Evolutionary conservation across 208 protist species (phyloP).

Genomic region (Acanthamoeba quina): DNA sequence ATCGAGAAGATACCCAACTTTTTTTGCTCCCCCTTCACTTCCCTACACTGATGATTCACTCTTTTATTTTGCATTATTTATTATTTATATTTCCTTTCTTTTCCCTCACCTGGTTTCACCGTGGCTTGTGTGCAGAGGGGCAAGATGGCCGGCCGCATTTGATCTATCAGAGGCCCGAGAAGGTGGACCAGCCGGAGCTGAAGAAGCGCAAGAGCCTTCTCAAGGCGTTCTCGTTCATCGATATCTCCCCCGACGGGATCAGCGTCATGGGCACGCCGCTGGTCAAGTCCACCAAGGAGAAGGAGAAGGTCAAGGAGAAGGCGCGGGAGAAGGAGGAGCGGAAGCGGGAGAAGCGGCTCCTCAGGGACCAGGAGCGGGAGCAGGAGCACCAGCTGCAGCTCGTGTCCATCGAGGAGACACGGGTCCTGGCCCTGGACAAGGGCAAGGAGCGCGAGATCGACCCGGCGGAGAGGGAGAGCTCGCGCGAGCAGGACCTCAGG

Average conservation of each 20-base stretch:
- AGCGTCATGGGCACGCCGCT: conserved; percentile 19
- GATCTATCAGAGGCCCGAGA: conserved; percentile 9
- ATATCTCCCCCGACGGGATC: conserved; percentile 52
- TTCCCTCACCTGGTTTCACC: too few relatives aligned
- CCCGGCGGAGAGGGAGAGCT: background rate
- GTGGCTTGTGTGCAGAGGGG: conserved; percentile 14
- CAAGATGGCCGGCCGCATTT: conserved; percentile 3
- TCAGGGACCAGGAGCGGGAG: background rate
- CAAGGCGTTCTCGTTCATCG: conserved; percentile 29
- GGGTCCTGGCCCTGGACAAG: background rate
- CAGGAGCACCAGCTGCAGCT: background rate
- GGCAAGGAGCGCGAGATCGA: background rate
- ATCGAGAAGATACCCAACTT: conserved; percentile 14
- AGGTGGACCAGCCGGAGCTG: background rate
- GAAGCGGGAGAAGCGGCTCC: background rate
- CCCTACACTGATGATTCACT: background rate
- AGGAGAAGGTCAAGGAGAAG: background rate
- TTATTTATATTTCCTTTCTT: too few relatives aligned
- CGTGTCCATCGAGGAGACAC: background rate
- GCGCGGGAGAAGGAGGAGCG: conserved; percentile 34
- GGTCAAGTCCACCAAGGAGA: conserved; percentile 34
- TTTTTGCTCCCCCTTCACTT: background rate
- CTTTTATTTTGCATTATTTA: too few relatives aligned
- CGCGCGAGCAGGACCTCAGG: background rate
- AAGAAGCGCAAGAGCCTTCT: conserved; percentile 32